phyloP scores from a whole-genome alignment of 1,284 basidiomycete species.

The Puccinia sorghi region DNA sequence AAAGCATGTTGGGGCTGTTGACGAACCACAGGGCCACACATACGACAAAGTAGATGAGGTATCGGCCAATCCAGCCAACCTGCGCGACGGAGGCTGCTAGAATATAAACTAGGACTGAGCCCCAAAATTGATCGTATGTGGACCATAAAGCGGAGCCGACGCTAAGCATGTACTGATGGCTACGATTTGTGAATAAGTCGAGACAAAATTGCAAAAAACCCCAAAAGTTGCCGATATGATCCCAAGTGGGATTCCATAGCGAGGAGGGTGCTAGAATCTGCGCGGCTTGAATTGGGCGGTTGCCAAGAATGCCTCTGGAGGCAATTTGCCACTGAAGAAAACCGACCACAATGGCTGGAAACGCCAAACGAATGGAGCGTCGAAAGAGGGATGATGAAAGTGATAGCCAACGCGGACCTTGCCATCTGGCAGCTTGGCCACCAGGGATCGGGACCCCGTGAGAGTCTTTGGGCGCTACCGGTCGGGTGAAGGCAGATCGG shows the following conservation, averaged over 20 bases:
- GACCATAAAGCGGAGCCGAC: conserved; percentile 60
- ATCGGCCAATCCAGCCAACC: conserved; percentile 57
- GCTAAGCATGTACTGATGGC: conserved; percentile 59
- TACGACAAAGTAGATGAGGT: conserved; percentile 57
- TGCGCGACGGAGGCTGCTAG: conserved; percentile 59
- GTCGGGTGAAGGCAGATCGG: conserved; percentile 57
- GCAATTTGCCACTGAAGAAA: conserved; percentile 59
- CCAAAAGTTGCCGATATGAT: conserved; percentile 58
- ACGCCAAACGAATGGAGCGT: conserved; percentile 59
- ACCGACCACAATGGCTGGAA: conserved; percentile 58
- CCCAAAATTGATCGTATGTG: conserved; percentile 61
- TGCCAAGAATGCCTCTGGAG: conserved; percentile 53
- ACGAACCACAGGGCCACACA: conserved; percentile 57
- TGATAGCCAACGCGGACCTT: conserved; percentile 55
- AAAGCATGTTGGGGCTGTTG: conserved; percentile 58
- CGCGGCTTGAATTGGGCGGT: conserved; percentile 57
- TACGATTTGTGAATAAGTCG: conserved; percentile 59
- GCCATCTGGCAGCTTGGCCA: conserved; percentile 52
- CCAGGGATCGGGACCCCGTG: conserved; percentile 57
- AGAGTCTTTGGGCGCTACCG: conserved; percentile 57
- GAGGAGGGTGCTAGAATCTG: conserved; percentile 56
- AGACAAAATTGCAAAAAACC: conserved; percentile 59
- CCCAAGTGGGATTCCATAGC: conserved; percentile 60
- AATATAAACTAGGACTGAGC: conserved; percentile 59
- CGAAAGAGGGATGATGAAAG: conserved; percentile 59